A percentile compares a stretch with the other conserved stretches of the same genome.
phyloP scores from a whole-genome alignment of 768 basidiomycete species.

The Hemileccinum impolitum region DNA sequence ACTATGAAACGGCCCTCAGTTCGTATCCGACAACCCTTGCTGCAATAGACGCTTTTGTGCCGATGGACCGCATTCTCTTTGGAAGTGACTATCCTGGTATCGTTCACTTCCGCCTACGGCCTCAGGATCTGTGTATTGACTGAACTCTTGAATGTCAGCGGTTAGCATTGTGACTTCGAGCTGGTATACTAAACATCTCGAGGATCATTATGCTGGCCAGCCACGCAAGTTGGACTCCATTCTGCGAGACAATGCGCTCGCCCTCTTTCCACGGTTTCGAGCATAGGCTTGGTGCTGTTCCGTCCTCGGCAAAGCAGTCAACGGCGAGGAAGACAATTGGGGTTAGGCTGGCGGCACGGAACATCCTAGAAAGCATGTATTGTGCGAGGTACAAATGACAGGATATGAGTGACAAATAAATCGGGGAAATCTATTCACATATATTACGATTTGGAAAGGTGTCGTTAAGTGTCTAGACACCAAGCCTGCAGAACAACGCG shows the following conservation, averaged over 20 bases:
- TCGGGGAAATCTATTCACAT: constrained; percentile 23
- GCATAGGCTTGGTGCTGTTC: not conserved
- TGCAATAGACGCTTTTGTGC: constrained; percentile 49
- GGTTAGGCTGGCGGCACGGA: constrained; percentile 8
- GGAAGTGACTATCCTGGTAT: constrained; percentile 78
- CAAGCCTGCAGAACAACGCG: constrained; percentile 44
- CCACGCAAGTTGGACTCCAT: constrained; percentile 40
- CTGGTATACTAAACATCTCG: constrained; percentile 61
- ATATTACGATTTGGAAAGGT: constrained; percentile 15
- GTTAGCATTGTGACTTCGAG: constrained; percentile 50
- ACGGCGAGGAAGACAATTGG: not conserved
- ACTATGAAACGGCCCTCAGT: constrained; percentile 70
- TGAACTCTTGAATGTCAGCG: constrained; percentile 36
- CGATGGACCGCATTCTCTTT: constrained; percentile 54
- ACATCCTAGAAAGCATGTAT: constrained; percentile 18
- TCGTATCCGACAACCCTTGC: constrained; percentile 51
- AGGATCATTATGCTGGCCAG: constrained; percentile 45
- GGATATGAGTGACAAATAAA: constrained; percentile 23
- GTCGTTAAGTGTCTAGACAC: constrained; percentile 42
- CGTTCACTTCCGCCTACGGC: constrained; percentile 6
- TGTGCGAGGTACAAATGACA: constrained; percentile 27
- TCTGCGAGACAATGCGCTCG: constrained; percentile 47
- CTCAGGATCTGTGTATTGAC: not conserved
- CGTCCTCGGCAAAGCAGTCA: not conserved
- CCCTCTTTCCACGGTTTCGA: constrained; percentile 46